Conservation (phyloP, 1,284 basidiomycete genomes). For the Ustilago loliicola region DNA sequence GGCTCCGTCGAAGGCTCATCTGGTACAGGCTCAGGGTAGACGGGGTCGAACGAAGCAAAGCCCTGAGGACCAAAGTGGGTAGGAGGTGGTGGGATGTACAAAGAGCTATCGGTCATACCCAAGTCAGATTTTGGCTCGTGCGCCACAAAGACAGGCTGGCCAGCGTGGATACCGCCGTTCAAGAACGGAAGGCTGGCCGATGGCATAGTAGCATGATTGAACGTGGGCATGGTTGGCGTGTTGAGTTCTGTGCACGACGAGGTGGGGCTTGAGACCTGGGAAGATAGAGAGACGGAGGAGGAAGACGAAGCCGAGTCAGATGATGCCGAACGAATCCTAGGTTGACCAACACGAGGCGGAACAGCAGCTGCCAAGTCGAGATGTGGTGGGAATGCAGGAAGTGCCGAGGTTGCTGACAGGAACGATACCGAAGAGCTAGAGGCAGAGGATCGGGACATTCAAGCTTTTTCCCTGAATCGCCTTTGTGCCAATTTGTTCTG, state of each 20-base stretch:
- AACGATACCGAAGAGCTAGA: conserved; percentile 10
- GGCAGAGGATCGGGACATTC: conserved; percentile 24
- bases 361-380: conserved; percentile 22
- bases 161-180: neutral
- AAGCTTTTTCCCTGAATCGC: conserved; percentile 47
- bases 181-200: neutral
- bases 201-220: conserved; percentile 7
- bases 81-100: conserved; percentile 10
- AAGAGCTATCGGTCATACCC: neutral
- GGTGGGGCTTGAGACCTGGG: conserved; percentile 31
- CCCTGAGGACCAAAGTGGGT: conserved; percentile 2
- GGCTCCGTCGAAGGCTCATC: conserved; percentile 9
- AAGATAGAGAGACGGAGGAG: conserved; percentile 19
- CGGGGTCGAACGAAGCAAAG: conserved; percentile 12
- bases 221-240: conserved; percentile 25
- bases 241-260: conserved; percentile 34
- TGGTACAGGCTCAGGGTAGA: neutral
- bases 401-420: conserved; percentile 7
- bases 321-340: conserved; percentile 25
- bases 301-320: conserved; percentile 28
- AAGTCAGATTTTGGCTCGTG: conserved; percentile 10
- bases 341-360: neutral
- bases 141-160: neutral
- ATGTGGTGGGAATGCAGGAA: conserved; percentile 13
- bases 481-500: conserved; percentile 56